These are phyloP conservation scores for Chimonanthus salicifolius DNA, from an alignment of 164 flowering plant species.

Conservation along the genomic window DNA sequence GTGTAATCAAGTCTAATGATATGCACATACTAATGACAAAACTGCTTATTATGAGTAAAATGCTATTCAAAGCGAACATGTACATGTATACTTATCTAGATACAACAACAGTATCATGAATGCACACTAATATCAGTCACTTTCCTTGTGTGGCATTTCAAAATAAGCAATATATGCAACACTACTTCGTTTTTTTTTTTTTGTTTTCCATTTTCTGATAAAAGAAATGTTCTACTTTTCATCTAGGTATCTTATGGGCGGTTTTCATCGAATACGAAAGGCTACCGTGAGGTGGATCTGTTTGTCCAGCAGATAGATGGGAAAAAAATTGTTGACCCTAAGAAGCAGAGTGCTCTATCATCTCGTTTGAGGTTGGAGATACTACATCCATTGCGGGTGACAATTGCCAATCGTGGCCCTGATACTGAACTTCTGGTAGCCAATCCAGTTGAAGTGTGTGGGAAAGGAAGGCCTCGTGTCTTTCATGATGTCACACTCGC, in stretches of 20 bases:
- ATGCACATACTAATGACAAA: too few relatives aligned
- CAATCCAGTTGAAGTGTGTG: slow-evolving; percentile 80
- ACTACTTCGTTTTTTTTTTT: background rate
- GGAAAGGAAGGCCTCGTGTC: slow-evolving; percentile 79
- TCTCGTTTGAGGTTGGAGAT: slow-evolving; percentile 60
- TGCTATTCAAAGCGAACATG: background rate
- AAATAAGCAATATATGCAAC: background rate
- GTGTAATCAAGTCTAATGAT: too few relatives aligned
- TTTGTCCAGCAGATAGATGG: slow-evolving; percentile 64
- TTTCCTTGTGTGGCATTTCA: background rate
- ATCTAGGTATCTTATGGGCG: slow-evolving; percentile 68
- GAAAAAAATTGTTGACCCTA: slow-evolving; percentile 60
- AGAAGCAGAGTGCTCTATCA: slow-evolving; percentile 42
- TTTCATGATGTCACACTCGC: slow-evolving; percentile 75
- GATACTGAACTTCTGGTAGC: slow-evolving; percentile 82
- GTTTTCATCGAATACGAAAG: slow-evolving; percentile 35
- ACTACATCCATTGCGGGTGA: slow-evolving; percentile 68
- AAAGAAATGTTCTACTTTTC: background rate
- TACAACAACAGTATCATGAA: background rate
- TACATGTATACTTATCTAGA: background rate
- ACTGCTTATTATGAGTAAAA: too few relatives aligned
- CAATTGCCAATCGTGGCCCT: slow-evolving; percentile 61
- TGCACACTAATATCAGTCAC: too few relatives aligned
- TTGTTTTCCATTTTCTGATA: background rate
- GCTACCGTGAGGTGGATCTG: slow-evolving; percentile 58